Base-by-base conservation (phyloP, 306 rosid species). In the Vigna hirtella region DNA sequence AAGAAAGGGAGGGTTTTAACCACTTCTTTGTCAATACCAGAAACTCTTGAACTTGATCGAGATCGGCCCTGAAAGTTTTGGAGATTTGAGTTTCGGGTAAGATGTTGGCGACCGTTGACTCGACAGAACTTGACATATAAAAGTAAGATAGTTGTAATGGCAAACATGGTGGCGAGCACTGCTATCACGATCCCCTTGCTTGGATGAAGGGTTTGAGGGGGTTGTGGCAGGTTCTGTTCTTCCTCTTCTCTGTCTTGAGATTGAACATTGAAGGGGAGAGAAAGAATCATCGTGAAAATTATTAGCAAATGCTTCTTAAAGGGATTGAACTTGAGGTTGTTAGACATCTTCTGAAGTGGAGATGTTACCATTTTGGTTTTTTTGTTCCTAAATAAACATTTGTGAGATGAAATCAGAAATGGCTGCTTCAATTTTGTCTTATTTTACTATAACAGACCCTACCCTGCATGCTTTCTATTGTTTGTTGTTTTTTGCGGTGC, bases 1-100 rank as follows among this genome's bases (percentile, higher is more conserved):
- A 95, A 91, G 73, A 84, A 84, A 7, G 98, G 98, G 16, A 95
- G 98, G 36, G 97, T 79, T 64, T 90, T 92, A 11, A 95, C 84
- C 0, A 91, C 87, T 15, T 88, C 68, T 82, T 79, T 91, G 26
- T 91, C 89, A 2, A 89, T 72, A 1, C 99, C 99, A 0, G 86
- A 88, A 70, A 81, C 51, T 14, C 89, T 81, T 9, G 91, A 66
- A 75, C 88, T 77, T 55, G 86, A 55, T 70, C 82, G 72, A 36
- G 75, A 16, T n/a, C 48, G 43, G 17, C 78, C 77, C 2, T 12
- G 66, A 18, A 48, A 32, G 56, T 36, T 75, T 43, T 80, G 84
- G 64, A 7, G 52, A 55, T 51, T 69, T n/a, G 70, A 11, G 17
- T 64, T 65, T 15, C 0, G 84, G 16, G 17, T 56, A 42, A 81